phyloP scores from a whole-genome alignment of 257 asterid species.

The Echium plantagineum region DNA sequence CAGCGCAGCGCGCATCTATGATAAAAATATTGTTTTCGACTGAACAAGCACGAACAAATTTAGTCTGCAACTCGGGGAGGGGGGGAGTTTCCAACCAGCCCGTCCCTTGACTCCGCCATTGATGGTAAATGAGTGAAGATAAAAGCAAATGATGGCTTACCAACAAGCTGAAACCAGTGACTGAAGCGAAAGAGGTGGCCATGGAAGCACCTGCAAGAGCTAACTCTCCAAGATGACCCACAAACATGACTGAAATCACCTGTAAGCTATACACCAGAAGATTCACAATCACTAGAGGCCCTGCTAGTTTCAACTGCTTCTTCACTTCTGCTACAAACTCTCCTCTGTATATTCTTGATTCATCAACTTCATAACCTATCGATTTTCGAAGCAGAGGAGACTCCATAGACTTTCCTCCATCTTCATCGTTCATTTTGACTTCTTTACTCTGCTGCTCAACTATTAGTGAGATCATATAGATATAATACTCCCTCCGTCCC shows the following conservation, averaged over 20 bases:
- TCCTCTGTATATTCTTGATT: conserved; percentile 9
- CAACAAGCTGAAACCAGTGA: conserved; percentile 44
- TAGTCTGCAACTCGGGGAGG: too few species aligned
- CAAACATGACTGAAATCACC: conserved; percentile 54
- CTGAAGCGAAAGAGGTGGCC: conserved; percentile 64
- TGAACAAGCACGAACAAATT: too few species aligned
- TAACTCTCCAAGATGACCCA: conserved; percentile 50
- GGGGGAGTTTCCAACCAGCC: too few species aligned
- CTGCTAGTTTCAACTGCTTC: conserved; percentile 32
- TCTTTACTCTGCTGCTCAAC: neutral
- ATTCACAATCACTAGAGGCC: conserved; percentile 48
- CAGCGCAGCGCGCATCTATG: too few species aligned
- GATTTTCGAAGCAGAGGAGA: conserved; percentile 8
- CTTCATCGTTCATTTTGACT: conserved; percentile 5
- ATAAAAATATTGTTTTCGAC: too few species aligned
- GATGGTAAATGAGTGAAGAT: too few species aligned
- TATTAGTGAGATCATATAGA: too few species aligned
- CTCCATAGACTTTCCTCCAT: conserved; percentile 2
- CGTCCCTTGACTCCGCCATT: neutral
- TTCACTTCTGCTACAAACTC: conserved; percentile 31
- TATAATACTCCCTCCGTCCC: too few species aligned
- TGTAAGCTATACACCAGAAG: conserved; percentile 33
- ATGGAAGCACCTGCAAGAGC: conserved; percentile 63
- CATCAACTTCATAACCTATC: conserved; percentile 10
- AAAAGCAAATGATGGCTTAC: conserved; percentile 15